Evolutionary conservation across 208 protist species (phyloP).

Genomic region (Spongospora subterranea): DNA sequence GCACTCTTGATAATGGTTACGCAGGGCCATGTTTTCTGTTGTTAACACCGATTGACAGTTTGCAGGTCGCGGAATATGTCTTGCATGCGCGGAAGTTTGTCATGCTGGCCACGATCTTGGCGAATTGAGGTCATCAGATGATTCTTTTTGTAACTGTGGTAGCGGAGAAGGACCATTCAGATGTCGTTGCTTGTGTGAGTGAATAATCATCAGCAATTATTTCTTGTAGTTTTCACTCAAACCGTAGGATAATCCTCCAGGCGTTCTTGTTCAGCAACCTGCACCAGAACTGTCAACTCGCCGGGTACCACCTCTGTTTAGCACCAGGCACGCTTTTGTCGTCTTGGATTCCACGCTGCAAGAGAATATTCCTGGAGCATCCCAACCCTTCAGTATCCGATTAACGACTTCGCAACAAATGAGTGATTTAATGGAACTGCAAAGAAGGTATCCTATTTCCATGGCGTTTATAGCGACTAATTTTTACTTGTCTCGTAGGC

Average conservation of each 20-base stretch:
- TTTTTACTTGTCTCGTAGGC: too few species aligned
- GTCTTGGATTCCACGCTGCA: not conserved
- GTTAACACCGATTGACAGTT: not conserved
- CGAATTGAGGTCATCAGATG: not conserved
- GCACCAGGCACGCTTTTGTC: not conserved
- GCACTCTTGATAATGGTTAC: not conserved
- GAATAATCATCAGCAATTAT: not conserved
- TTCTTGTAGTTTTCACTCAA: too few species aligned
- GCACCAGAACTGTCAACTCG: too few species aligned
- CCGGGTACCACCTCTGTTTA: not conserved
- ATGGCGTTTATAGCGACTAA: not conserved
- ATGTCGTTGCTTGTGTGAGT: constrained; percentile 39
- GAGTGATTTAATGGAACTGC: not conserved
- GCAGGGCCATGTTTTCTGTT: not conserved
- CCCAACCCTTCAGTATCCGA: not conserved
- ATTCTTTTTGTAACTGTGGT: constrained; percentile 15
- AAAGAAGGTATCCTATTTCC: not conserved
- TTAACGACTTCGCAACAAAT: not conserved
- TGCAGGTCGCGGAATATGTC: constrained; percentile 10
- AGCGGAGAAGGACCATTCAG: not conserved
- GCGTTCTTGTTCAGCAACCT: too few species aligned
- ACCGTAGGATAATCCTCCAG: too few species aligned
- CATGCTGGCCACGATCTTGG: constrained; percentile 42
- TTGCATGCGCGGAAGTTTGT: constrained; percentile 11
- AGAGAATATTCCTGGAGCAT: not conserved